These are phyloP conservation scores for Prunus mume DNA, from an alignment of 306 rosid genomes.

Conservation along the genomic window DNA sequence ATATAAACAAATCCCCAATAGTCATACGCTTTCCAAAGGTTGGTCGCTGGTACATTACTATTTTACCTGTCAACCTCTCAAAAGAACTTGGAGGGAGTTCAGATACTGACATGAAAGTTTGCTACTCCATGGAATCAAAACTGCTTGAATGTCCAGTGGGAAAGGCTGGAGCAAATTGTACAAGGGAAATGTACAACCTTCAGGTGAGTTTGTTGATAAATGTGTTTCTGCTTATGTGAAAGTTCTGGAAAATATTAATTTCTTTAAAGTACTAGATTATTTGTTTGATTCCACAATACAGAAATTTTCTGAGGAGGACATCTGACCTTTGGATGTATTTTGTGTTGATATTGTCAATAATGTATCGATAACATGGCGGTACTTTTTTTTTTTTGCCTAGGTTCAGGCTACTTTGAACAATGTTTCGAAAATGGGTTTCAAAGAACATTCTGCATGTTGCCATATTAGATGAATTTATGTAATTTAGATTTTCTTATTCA, in stretches of 20 bases:
- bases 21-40: slow-evolving; percentile 61
- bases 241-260: slow-evolving; percentile 11
- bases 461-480: background rate
- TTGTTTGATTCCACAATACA: background rate
- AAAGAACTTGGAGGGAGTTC: slow-evolving; percentile 43
- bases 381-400: too few species aligned
- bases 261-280: background rate
- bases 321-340: too few species aligned
- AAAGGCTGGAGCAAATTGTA: slow-evolving; percentile 82
- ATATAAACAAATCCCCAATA: slow-evolving; percentile 54
- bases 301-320: too few species aligned
- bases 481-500: background rate
- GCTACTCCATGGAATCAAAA: slow-evolving; percentile 68
- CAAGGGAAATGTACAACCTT: slow-evolving; percentile 58
- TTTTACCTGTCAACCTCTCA: slow-evolving; percentile 49
- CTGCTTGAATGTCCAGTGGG: slow-evolving; percentile 72
- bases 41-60: slow-evolving; percentile 72
- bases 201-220: slow-evolving; percentile 57
- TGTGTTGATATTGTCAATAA: background rate
- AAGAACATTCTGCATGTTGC: background rate
- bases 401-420: too few species aligned
- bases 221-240: slow-evolving; percentile 15
- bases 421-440: too few species aligned
- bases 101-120: slow-evolving; percentile 40
- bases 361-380: background rate